Evolutionary conservation across 495 filamentous ascomycete species (phyloP).

Genomic region (Aspergillus indologenus): DNA sequence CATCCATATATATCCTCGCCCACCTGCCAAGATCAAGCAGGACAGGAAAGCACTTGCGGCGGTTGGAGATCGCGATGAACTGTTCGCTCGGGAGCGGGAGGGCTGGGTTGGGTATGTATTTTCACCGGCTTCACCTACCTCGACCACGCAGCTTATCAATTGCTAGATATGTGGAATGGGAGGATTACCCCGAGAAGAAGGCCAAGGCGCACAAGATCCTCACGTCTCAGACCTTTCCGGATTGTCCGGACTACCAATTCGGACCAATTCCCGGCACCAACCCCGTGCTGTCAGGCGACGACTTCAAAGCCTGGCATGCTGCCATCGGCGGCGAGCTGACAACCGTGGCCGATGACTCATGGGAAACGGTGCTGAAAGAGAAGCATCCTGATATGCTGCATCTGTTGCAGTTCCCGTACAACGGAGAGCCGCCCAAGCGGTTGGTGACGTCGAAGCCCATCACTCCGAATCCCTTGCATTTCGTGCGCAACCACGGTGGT

Average conservation of each 20-base stretch:
- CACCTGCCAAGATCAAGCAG: slow-evolving; percentile 24
- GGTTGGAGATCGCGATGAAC: slow-evolving; percentile 32
- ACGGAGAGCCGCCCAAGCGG: slow-evolving; percentile 59
- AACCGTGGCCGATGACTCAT: slow-evolving; percentile 51
- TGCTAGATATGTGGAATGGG: slow-evolving; percentile 62
- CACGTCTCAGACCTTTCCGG: slow-evolving; percentile 52
- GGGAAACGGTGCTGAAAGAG: slow-evolving; percentile 56
- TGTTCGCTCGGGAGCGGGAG: slow-evolving; percentile 33
- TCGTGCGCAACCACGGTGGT: slow-evolving; percentile 66
- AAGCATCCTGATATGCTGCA: slow-evolving; percentile 66
- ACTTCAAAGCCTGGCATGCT: slow-evolving; percentile 66
- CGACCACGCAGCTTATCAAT: background rate
- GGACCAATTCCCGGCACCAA: slow-evolving; percentile 59
- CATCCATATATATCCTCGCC: slow-evolving; percentile 20
- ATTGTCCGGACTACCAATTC: slow-evolving; percentile 58
- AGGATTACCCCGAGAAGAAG: slow-evolving; percentile 65
- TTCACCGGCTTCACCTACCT: background rate
- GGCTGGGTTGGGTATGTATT: slow-evolving; percentile 36
- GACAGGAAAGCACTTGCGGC: slow-evolving; percentile 34
- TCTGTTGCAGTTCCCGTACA: slow-evolving; percentile 68
- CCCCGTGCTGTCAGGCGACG: slow-evolving; percentile 57
- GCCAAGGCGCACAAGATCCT: slow-evolving; percentile 54
- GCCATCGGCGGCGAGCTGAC: slow-evolving; percentile 52
- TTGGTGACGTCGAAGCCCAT: slow-evolving; percentile 49
- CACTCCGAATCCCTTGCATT: slow-evolving; percentile 58